phyloP scores from a whole-genome alignment of 2,329 filamentous ascomycete species.

The Intubia oerlemansii region DNA sequence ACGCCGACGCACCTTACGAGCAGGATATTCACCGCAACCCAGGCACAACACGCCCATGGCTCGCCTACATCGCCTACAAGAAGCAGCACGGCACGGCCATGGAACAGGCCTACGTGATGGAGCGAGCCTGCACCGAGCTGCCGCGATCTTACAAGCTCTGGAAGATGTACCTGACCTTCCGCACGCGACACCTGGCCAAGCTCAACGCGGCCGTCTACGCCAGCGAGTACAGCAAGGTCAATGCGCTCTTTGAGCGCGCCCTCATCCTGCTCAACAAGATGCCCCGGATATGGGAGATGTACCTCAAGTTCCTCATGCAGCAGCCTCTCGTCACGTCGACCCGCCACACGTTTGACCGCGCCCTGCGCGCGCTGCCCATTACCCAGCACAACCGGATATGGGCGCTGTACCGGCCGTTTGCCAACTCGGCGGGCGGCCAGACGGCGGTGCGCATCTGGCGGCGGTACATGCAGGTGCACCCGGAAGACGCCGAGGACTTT shows the following conservation, averaged over 20 bases:
- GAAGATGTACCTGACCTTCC: conserved; percentile 87
- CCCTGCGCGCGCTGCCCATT: conserved; percentile 73
- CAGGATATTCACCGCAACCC: conserved; percentile 79
- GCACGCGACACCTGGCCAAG: conserved; percentile 58
- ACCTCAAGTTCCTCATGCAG: conserved; percentile 70
- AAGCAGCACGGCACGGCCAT: conserved; percentile 61
- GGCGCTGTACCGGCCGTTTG: conserved; percentile 78
- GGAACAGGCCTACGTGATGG: conserved; percentile 74
- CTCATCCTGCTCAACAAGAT: conserved; percentile 94
- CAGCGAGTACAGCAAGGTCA: conserved; percentile 78
- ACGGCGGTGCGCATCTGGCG: conserved; percentile 89
- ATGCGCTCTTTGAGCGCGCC: conserved; percentile 80
- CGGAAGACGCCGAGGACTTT: conserved; percentile 86
- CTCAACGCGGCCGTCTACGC: conserved; percentile 66
- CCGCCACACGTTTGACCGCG: conserved; percentile 75
- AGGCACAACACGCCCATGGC: conserved; percentile 79
- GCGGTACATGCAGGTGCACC: conserved; percentile 91
- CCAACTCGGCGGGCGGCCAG: conserved; percentile 70
- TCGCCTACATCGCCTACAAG: conserved; percentile 86
- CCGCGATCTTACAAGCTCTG: conserved; percentile 95
- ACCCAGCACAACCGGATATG: conserved; percentile 94
- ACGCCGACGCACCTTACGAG: conserved; percentile 89
- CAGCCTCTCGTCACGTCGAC: conserved; percentile 84
- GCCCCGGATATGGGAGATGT: conserved; percentile 97
- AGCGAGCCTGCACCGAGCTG: conserved; percentile 73